Evolutionary conservation across 306 rosid genomes (phyloP).

Genomic region (Medicago truncatula): MtrunA17r5.0-ANR NC_053043.1:34983001-34983500

Average conservation of each 20-base stretch:
- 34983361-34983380: neutral
- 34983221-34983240: neutral
- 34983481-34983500: neutral
- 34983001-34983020: conserved; percentile 26
- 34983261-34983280: conserved; percentile 18
- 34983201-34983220: conserved; percentile 23
- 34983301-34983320: conserved; percentile 24
- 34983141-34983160: conserved; percentile 13
- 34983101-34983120: conserved; percentile 28
- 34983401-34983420: neutral
- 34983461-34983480: neutral
- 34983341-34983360: conserved; percentile 7
- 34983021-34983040: conserved; percentile 34
- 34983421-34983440: neutral
- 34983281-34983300: conserved; percentile 5
- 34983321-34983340: neutral
- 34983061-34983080: conserved; percentile 33
- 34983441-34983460: neutral
- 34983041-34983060: conserved; percentile 23
- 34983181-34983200: conserved; percentile 17
- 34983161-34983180: conserved; percentile 20
- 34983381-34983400: neutral
- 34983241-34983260: conserved; percentile 18
- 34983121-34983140: conserved; percentile 17
- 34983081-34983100: conserved; percentile 18